Evolutionary conservation across 139 green algal species (phyloP).

Genomic region (Haematococcus lacustris): DNA sequence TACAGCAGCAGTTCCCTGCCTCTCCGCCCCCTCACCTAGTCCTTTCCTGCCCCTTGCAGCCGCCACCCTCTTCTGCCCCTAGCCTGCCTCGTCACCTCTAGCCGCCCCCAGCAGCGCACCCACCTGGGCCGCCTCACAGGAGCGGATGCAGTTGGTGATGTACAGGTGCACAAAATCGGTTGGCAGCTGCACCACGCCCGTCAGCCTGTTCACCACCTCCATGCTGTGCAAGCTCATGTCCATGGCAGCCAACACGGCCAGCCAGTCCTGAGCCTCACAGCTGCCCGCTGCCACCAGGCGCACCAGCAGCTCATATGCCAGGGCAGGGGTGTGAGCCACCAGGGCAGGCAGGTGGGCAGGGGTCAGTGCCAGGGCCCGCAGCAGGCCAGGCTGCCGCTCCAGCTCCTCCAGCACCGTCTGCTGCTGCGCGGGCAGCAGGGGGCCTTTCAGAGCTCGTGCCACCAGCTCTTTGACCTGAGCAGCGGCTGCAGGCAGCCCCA

Average conservation of each 20-base stretch:
- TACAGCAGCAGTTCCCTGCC: no score
- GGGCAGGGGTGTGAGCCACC: constrained; percentile 63
- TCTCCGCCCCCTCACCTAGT: no score
- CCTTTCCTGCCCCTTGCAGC: no score
- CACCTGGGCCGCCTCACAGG: constrained; percentile 65
- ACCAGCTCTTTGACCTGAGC: no score
- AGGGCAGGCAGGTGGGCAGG: constrained; percentile 44
- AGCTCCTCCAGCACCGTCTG: constrained; percentile 43
- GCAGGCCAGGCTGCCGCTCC: constrained; percentile 33
- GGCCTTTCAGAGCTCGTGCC: constrained; percentile 34
- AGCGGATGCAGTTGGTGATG: constrained; percentile 79
- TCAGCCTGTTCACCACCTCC: constrained; percentile 86
- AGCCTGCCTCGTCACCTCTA: no score
- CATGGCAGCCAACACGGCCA: constrained; percentile 50
- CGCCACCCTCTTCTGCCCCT: no score
- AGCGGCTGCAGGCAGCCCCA: no score
- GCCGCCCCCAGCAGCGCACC: no score
- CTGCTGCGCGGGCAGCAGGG: constrained; percentile 53
- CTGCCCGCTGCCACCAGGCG: background rate
- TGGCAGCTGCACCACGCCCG: constrained; percentile 53
- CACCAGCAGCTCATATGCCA: constrained; percentile 50
- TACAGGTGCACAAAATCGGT: constrained; percentile 79
- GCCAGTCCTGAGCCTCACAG: background rate
- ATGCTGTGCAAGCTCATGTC: constrained; percentile 76
- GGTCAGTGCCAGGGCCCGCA: constrained; percentile 25